These are phyloP conservation scores for Artemisia argyi DNA, from an alignment of 129 eudicot genomes.

Conservation along the genomic window DNA sequence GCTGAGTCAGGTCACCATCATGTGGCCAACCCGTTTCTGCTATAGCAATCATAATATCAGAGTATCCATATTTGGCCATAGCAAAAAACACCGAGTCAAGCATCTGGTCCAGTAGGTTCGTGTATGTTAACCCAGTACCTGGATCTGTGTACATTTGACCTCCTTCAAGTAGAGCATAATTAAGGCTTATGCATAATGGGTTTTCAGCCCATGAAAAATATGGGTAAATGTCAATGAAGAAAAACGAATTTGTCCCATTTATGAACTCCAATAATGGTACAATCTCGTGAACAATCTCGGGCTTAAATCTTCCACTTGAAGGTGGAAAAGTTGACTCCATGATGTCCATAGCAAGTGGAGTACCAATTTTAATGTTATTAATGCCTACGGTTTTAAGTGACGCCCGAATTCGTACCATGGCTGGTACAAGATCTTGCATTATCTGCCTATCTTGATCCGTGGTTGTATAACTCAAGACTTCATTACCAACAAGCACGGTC, in stretches of 20 bases:
- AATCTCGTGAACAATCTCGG: slow-evolving; percentile 28
- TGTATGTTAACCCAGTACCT: slow-evolving; percentile 52
- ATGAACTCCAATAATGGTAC: slow-evolving; percentile 48
- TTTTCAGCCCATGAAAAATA: slow-evolving; percentile 47
- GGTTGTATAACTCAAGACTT: slow-evolving; percentile 46
- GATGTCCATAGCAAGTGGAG: slow-evolving; percentile 76
- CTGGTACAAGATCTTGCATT: slow-evolving; percentile 63
- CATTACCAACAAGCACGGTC: slow-evolving; percentile 62
- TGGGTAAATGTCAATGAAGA: slow-evolving; percentile 66
- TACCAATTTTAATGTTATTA: slow-evolving; percentile 58
- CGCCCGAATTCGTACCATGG: slow-evolving; percentile 50
- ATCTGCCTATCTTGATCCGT: slow-evolving; percentile 27
- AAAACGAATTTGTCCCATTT: slow-evolving; percentile 40
- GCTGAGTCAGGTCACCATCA: slow-evolving; percentile 57
- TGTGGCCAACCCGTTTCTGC: slow-evolving; percentile 94
- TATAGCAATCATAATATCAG: slow-evolving; percentile 44
- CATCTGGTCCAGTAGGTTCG: slow-evolving; percentile 80
- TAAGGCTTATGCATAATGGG: slow-evolving; percentile 43
- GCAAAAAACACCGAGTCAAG: slow-evolving; percentile 79
- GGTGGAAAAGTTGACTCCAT: slow-evolving; percentile 67
- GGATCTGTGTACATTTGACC: slow-evolving; percentile 44
- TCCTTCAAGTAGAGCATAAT: slow-evolving; percentile 48
- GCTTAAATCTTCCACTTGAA: slow-evolving; percentile 54
- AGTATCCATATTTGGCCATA: slow-evolving; percentile 57
- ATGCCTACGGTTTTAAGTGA: slow-evolving; percentile 40